Conservation (phyloP, 306 rosid genomes). For the Acacia confusa region DNA sequence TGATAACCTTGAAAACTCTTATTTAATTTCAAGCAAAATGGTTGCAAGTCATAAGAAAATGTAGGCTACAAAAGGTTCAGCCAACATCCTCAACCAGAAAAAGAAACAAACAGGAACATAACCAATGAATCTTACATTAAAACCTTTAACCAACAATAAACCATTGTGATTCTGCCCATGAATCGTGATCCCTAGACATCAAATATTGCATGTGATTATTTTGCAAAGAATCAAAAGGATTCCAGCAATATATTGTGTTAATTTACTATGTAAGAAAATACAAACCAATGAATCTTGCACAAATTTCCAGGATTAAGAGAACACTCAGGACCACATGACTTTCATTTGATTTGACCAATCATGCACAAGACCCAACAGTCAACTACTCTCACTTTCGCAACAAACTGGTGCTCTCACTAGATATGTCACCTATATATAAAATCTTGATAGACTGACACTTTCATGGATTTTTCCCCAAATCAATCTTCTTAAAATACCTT, state of each 20-base stretch:
- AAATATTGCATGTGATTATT: not conserved
- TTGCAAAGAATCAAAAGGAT: constrained; percentile 11
- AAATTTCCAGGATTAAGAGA: not conserved
- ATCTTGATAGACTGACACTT: not conserved
- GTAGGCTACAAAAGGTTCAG: not conserved
- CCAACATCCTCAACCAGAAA: not conserved
- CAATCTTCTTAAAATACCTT: not conserved
- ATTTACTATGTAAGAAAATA: not conserved
- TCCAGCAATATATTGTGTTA: not conserved
- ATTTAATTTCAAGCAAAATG: not conserved
- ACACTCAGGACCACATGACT: not conserved
- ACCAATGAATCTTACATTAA: not conserved
- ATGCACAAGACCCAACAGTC: not conserved
- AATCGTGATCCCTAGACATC: not conserved
- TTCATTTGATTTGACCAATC: not conserved
- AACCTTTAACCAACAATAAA: not conserved
- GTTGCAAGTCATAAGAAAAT: not conserved
- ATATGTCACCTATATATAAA: not conserved
- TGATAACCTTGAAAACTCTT: not conserved
- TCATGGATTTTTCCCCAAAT: not conserved
- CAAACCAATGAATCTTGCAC: not conserved
- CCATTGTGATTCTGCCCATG: not conserved
- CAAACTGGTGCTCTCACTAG: not conserved
- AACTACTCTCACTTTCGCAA: not conserved
- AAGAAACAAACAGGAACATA: not conserved